These are phyloP conservation scores for Phytophthora nicotianae DNA, from an alignment of 352 stramenopile genomes.

Conservation along the genomic window DNA sequence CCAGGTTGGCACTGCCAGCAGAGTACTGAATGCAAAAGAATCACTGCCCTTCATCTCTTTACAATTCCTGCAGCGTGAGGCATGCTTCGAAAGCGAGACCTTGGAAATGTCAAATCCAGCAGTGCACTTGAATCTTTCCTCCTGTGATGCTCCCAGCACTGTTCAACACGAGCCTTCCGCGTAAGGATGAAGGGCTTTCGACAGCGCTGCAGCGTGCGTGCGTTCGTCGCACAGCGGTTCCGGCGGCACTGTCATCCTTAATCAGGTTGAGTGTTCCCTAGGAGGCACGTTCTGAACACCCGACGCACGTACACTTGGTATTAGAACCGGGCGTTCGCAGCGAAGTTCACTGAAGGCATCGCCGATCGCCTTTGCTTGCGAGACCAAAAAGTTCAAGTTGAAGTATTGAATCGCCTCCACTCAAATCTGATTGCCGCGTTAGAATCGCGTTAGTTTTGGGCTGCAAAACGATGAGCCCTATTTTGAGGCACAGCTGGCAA, in stretches of 20 bases:
- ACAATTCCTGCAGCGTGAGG: slow-evolving; percentile 1
- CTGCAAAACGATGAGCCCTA: slow-evolving; percentile 1
- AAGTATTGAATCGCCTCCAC: slow-evolving; percentile 31
- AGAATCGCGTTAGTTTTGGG: slow-evolving; percentile 9
- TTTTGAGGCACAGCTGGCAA: slow-evolving; percentile 12
- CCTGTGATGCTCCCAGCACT: too few species aligned
- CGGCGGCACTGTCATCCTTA: too few species aligned
- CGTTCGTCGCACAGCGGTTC: too few species aligned
- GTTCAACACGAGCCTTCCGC: neutral
- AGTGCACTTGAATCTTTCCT: neutral
- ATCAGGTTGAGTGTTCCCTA: neutral
- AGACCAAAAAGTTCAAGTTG: slow-evolving; percentile 27
- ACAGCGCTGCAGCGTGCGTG: neutral
- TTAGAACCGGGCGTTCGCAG: too few species aligned
- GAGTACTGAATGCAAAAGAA: too few species aligned
- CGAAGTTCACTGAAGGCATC: neutral
- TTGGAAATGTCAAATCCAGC: slow-evolving; percentile 12
- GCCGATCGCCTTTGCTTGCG: slow-evolving; percentile 12
- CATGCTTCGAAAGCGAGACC: neutral
- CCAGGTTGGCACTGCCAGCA: too few species aligned
- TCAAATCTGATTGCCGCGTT: slow-evolving; percentile 31
- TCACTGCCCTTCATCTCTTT: slow-evolving; percentile 12
- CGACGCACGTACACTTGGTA: too few species aligned
- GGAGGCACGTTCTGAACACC: too few species aligned
- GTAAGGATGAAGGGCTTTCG: neutral